These are phyloP conservation scores for Hypoxylon intermedium DNA, from an alignment of 495 filamentous ascomycete species.

Conservation along the genomic window DNA sequence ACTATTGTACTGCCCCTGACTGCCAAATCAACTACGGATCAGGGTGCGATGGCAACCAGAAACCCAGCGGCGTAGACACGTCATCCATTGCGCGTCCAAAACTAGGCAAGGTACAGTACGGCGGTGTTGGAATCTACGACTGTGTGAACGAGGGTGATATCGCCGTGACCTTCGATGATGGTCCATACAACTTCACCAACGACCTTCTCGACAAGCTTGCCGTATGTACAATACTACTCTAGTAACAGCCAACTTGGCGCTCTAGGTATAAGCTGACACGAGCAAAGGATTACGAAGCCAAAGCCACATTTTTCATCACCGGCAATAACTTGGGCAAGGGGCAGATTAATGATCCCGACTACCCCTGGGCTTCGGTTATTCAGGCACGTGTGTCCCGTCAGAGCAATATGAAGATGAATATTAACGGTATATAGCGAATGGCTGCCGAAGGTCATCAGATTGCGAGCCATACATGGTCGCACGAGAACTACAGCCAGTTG, in stretches of 20 bases:
- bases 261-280: slow-evolving; percentile 20
- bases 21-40: slow-evolving; percentile 72
- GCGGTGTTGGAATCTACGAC: slow-evolving; percentile 68
- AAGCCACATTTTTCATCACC: slow-evolving; percentile 81
- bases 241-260: no score
- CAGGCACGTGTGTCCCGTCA: slow-evolving; percentile 43
- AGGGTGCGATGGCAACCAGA: slow-evolving; percentile 71
- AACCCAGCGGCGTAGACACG: slow-evolving; percentile 68
- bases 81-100: slow-evolving; percentile 64
- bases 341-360: slow-evolving; percentile 65
- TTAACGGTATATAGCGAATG: slow-evolving; percentile 63
- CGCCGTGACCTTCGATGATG: slow-evolving; percentile 82
- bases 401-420: slow-evolving; percentile 2
- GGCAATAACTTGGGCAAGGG: slow-evolving; percentile 79
- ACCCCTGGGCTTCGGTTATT: slow-evolving; percentile 67
- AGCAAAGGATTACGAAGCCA: slow-evolving; percentile 63
- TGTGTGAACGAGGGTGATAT: slow-evolving; percentile 69
- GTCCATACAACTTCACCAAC: slow-evolving; percentile 72
- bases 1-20: slow-evolving; percentile 72
- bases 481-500: slow-evolving; percentile 71
- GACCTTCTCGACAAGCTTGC: slow-evolving; percentile 72
- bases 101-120: slow-evolving; percentile 65
- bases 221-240: no score
- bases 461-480: slow-evolving; percentile 86
- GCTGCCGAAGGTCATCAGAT: slow-evolving; percentile 76